A percentile compares a stretch with the other conserved stretches of the same genome.
phyloP scores from a whole-genome alignment of 352 stramenopile genomes.

The Phytophthora ramorum region DNA sequence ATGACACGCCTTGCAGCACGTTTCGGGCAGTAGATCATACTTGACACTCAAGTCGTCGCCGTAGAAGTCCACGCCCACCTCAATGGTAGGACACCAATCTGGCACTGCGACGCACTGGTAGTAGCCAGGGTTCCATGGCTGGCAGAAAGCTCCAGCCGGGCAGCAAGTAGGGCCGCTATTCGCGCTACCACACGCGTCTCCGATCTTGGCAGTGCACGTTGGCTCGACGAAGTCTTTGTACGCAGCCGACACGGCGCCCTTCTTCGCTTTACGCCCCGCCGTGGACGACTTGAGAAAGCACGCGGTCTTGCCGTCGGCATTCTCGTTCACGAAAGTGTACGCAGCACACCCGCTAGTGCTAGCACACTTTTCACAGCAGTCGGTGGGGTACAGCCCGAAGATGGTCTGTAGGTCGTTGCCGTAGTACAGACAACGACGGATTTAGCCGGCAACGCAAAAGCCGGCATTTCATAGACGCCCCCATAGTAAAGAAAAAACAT shows the following conservation, averaged over 20 bases:
- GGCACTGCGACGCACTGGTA: constrained; percentile 61
- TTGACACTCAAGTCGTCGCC: constrained; percentile 51
- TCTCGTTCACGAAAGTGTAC: constrained; percentile 73
- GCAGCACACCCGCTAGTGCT: constrained; percentile 48
- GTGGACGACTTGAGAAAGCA: constrained; percentile 64
- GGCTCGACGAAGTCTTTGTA: constrained; percentile 31
- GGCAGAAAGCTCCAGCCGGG: constrained; percentile 48
- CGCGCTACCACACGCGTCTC: constrained; percentile 44
- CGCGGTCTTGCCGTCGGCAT: constrained; percentile 52
- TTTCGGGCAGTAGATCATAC: constrained; percentile 47
- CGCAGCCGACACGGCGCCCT: constrained; percentile 47
- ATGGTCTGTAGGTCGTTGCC: constrained; percentile 55
- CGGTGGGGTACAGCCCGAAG: constrained; percentile 45
- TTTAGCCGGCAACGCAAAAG: too few species aligned
- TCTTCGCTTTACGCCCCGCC: constrained; percentile 32
- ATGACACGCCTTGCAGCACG: constrained; percentile 60
- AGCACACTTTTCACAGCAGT: constrained; percentile 52
- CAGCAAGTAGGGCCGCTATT: constrained; percentile 51
- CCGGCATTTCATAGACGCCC: too few species aligned
- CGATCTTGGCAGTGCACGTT: constrained; percentile 37
- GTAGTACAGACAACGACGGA: too few species aligned
- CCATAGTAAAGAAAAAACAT: too few species aligned
- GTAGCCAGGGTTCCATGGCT: constrained; percentile 65
- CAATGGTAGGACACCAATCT: constrained; percentile 47
- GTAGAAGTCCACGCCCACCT: constrained; percentile 54